These are phyloP conservation scores for Atkinsonella texensis DNA, from an alignment of 2,329 filamentous ascomycete species.

Conservation along the genomic window DNA sequence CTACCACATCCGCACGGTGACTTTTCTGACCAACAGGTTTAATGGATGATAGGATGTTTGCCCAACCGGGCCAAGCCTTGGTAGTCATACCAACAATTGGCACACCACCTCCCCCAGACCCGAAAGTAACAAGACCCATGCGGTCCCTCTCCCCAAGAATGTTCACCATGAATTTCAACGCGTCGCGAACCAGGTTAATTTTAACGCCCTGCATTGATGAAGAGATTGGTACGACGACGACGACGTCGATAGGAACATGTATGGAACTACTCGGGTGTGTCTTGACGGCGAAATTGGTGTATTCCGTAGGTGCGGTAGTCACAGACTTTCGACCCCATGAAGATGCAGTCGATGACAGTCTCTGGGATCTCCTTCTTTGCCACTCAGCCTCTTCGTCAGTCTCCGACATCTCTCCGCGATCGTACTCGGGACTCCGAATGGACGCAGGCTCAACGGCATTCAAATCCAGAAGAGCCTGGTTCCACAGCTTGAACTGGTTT, in stretches of 20 bases:
- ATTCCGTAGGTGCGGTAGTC: conserved; percentile 84
- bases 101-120: conserved; percentile 83
- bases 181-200: conserved; percentile 85
- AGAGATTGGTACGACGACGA: conserved; percentile 92
- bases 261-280: conserved; percentile 38
- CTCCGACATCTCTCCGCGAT: conserved; percentile 65
- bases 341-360: conserved; percentile 73
- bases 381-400: conserved; percentile 75
- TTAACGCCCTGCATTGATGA: conserved; percentile 99
- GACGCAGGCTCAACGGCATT: conserved; percentile 57
- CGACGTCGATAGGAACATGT: conserved; percentile 88
- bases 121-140: conserved; percentile 95
- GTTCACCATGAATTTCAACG: conserved; percentile 81
- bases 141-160: conserved; percentile 85
- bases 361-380: conserved; percentile 52
- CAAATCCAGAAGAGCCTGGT: conserved; percentile 73
- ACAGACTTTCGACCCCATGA: conserved; percentile 73
- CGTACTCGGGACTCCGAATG: conserved; percentile 61
- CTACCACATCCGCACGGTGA: conserved; percentile 88
- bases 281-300: conserved; percentile 58
- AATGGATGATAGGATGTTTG: conserved; percentile 73
- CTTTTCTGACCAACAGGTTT: conserved; percentile 94
- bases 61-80: conserved; percentile 88
- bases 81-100: conserved; percentile 97
- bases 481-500: conserved; percentile 80